Percentiles rank a stretch among this genome's conserved stretches.
Conservation (phyloP, 306 rosid species). For the Aeschynomene evenia region DNA sequence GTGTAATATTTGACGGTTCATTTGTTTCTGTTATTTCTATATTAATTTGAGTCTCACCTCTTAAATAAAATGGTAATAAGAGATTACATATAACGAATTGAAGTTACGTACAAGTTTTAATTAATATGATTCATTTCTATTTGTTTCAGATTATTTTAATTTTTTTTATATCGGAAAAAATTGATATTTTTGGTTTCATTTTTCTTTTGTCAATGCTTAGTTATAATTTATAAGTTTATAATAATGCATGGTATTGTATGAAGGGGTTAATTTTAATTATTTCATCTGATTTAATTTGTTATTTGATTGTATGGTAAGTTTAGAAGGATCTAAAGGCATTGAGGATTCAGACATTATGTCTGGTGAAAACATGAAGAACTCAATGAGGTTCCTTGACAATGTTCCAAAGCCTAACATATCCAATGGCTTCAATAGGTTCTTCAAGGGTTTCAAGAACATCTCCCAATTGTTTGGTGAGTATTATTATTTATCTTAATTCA, state of each 20-base stretch:
- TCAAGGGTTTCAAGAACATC: conserved; percentile 87
- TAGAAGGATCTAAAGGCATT: conserved; percentile 48
- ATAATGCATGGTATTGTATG: background rate
- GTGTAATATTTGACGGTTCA: no score
- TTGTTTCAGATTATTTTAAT: no score
- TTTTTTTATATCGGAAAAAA: no score
- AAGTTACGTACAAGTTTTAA: no score
- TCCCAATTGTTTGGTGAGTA: conserved; percentile 83
- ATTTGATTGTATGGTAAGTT: background rate
- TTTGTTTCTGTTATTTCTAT: no score
- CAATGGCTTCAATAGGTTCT: conserved; percentile 58
- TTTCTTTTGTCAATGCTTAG: background rate
- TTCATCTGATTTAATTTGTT: background rate
- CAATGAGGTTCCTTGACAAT: conserved; percentile 39
- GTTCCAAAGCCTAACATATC: conserved; percentile 66
- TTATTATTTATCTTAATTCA: background rate
- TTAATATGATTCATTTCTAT: no score
- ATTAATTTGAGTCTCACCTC: no score
- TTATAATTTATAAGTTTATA: background rate
- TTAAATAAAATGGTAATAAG: no score
- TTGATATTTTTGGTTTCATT: no score
- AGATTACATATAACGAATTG: no score
- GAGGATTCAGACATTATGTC: conserved; percentile 48
- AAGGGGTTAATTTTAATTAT: no score
- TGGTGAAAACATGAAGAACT: conserved; percentile 62